Conservation (phyloP, 768 basidiomycete genomes). For the Russula foetens region DNA sequence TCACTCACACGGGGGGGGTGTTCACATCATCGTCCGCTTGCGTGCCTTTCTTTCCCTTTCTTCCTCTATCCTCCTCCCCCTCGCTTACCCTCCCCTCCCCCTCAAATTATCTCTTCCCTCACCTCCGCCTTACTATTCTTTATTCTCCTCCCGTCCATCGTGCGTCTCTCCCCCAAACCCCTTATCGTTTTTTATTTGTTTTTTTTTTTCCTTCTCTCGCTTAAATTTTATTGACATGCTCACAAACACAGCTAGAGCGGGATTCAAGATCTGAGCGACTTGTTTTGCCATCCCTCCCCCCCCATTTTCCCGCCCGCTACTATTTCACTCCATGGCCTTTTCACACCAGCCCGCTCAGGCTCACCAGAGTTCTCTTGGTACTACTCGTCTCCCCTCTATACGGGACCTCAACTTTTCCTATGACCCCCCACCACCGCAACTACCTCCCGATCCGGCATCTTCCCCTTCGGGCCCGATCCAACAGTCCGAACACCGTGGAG, state of each 20-base stretch:
- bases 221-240: neutral
- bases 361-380: slow-evolving; percentile 32
- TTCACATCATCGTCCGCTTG: slow-evolving; percentile 6
- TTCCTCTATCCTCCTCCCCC: slow-evolving; percentile 26
- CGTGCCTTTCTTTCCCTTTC: slow-evolving; percentile 11
- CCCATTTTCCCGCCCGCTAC: slow-evolving; percentile 33
- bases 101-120: neutral
- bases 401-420: slow-evolving; percentile 64
- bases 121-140: neutral
- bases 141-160: neutral
- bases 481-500: slow-evolving; percentile 25
- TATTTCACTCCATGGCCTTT: slow-evolving; percentile 39
- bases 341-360: slow-evolving; percentile 39
- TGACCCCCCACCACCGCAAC: slow-evolving; percentile 27
- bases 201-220: neutral
- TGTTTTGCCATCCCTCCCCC: neutral
- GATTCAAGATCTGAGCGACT: neutral
- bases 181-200: neutral
- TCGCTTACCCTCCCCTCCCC: neutral
- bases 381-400: slow-evolving; percentile 57
- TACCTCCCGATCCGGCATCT: slow-evolving; percentile 27
- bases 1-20: slow-evolving; percentile 5
- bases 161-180: neutral
- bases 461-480: slow-evolving; percentile 26
- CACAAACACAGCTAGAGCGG: neutral